These are phyloP conservation scores for Zasmidium citrigriseum DNA, from an alignment of 2,329 filamentous ascomycete genomes.

Conservation along the genomic window DNA sequence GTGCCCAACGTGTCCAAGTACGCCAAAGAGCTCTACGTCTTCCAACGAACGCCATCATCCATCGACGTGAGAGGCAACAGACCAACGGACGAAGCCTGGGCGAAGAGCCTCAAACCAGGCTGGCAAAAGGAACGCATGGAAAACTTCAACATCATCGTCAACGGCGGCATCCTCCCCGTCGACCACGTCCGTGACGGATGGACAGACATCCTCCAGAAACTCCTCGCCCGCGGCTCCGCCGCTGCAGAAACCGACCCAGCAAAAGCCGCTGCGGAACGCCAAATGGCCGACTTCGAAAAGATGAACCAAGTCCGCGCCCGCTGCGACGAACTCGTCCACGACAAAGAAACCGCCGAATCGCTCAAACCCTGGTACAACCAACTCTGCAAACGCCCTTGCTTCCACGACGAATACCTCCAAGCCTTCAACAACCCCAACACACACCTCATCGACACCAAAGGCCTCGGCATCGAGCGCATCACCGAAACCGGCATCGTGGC, in stretches of 20 bases:
- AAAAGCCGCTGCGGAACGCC: conserved; percentile 19
- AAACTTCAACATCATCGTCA: conserved; percentile 42
- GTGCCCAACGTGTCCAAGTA: conserved; percentile 42
- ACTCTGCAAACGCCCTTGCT: conserved; percentile 65
- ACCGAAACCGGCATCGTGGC: conserved; percentile 51
- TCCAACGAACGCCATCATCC: conserved; percentile 46
- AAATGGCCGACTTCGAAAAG: conserved; percentile 25
- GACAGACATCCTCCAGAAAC: conserved; percentile 24
- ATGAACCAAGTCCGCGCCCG: conserved; percentile 48
- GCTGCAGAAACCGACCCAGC: conserved; percentile 13
- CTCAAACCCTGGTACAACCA: conserved; percentile 62
- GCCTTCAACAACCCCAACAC: conserved; percentile 62
- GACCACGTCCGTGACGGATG: conserved; percentile 30
- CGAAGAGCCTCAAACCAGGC: conserved; percentile 39
- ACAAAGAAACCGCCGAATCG: conserved; percentile 52
- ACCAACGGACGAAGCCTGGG: conserved; percentile 43
- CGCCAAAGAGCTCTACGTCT: conserved; percentile 40
- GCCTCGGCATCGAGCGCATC: conserved; percentile 51
- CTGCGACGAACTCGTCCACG: conserved; percentile 52
- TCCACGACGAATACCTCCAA: conserved; percentile 59
- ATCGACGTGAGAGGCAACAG: conserved; percentile 37
- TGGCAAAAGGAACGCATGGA: conserved; percentile 52
- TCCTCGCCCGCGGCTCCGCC: conserved; percentile 17
- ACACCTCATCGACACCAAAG: conserved; percentile 60
- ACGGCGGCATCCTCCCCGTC: conserved; percentile 19